Base-by-base conservation (phyloP, 2,329 filamentous ascomycete genomes). In the Fusarium annulatum region DNA sequence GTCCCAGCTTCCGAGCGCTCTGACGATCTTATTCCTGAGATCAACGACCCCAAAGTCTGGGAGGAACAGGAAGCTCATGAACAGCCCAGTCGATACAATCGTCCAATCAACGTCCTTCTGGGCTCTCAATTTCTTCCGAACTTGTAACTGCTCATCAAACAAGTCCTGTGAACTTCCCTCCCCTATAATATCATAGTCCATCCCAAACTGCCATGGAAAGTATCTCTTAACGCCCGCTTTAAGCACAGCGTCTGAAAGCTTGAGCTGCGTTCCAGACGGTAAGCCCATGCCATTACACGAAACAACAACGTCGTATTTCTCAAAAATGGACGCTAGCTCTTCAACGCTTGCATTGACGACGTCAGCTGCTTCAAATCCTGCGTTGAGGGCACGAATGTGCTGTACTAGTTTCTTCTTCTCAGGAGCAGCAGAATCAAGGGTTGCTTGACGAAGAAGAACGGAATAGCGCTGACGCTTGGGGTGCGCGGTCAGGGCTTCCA, bases 131-230 rank as follows among this genome's bases (percentile, higher is more conserved):
- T 88, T 61, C 26, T 81, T 80, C 18, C 91, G 80, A 33, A 93
- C 90, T 60, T 86, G 85, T 0, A 91, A 82, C 81, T 93, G 91
- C 84, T 93, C 91, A 66, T 91, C 90, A 74, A 93, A 94, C 19
- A 94, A 77, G 39, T 90, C 87, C 79, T 93, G 91, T 48, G 88
- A 83, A 33, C 87, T 89, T 0, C 88, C 87, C 1, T 82, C 79
- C 0, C 90, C 90, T 21, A 93, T 88, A 34, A 83, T 78, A 64
- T 94, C 91, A 80, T 94, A 94, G 77, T 94, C 90, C 30, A 93
- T 88, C 2, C 92, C 92, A 78, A 91, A 94, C 79, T 94, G 92
- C 92, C 92, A 94, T 1, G 92, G 92, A 23, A 94, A 86, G 77
- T 87, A 94, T 2, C 88, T 82, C 19, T 80, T 73, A 0, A 87